These are phyloP conservation scores for Globisporangium viniferum DNA, from an alignment of 352 stramenopile genomes.

Conservation along the genomic window DNA sequence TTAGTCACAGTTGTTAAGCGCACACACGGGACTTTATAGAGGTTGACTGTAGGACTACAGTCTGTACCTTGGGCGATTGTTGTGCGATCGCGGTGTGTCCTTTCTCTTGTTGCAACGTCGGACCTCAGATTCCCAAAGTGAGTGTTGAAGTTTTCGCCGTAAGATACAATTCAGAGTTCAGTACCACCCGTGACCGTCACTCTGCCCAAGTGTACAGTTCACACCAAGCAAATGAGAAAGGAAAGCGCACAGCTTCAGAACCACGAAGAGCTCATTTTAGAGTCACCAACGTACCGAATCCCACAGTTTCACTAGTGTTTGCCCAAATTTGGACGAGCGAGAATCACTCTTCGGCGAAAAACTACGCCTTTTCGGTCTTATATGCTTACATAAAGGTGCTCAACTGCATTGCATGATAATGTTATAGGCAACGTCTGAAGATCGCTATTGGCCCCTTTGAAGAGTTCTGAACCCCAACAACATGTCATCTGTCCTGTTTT, in stretches of 20 bases:
- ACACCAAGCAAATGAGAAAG: background rate
- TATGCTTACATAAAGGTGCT: too few relatives aligned
- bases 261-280: background rate
- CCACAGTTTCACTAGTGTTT: background rate
- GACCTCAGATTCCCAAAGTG: background rate
- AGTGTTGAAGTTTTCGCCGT: background rate
- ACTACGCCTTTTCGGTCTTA: too few relatives aligned
- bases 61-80: background rate
- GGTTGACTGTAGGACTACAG: background rate
- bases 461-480: too few relatives aligned
- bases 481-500: too few relatives aligned
- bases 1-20: too few relatives aligned
- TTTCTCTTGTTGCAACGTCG: background rate
- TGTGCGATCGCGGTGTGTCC: background rate
- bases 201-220: background rate
- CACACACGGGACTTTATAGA: background rate
- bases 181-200: background rate
- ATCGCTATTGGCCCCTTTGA: too few relatives aligned
- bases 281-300: background rate
- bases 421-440: too few relatives aligned
- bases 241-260: background rate
- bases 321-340: background rate
- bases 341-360: background rate
- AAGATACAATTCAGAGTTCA: too few relatives aligned
- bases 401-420: too few relatives aligned